Conservation (phyloP, 176 grass and related monocot species). For the Pharus latifolius region DNA sequence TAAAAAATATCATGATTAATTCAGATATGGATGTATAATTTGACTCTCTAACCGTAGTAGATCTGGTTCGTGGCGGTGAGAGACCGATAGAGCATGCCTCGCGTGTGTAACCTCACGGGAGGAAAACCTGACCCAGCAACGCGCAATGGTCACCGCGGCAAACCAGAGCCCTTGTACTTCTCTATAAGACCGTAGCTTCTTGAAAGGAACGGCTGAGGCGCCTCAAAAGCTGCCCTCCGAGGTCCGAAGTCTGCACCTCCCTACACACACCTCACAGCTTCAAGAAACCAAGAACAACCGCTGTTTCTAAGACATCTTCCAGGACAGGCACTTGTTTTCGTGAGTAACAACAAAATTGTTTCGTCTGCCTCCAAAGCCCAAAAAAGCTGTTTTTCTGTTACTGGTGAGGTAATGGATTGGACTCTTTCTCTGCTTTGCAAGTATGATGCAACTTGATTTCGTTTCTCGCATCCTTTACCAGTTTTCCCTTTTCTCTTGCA, state of each 20-base stretch:
- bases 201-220: conserved; percentile 15
- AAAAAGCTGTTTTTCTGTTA: no score
- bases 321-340: background rate
- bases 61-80: no score
- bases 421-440: no score
- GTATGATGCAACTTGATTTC: no score
- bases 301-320: background rate
- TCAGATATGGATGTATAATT: no score
- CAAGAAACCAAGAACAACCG: background rate
- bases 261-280: background rate
- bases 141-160: background rate
- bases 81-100: no score
- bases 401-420: no score
- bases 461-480: background rate
- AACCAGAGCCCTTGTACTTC: background rate
- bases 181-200: conserved; percentile 8
- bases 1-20: no score
- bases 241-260: conserved; percentile 15
- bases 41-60: no score
- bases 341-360: no score
- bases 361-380: no score
- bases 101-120: conserved; percentile 23
- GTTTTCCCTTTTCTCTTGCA: background rate
- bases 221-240: conserved; percentile 15
- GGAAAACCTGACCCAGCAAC: background rate